Percentiles rank a stretch among this genome's conserved stretches.
Evolutionary conservation across 257 asterid genomes (phyloP).

Genomic region (Gentiana macrophylla): DNA sequence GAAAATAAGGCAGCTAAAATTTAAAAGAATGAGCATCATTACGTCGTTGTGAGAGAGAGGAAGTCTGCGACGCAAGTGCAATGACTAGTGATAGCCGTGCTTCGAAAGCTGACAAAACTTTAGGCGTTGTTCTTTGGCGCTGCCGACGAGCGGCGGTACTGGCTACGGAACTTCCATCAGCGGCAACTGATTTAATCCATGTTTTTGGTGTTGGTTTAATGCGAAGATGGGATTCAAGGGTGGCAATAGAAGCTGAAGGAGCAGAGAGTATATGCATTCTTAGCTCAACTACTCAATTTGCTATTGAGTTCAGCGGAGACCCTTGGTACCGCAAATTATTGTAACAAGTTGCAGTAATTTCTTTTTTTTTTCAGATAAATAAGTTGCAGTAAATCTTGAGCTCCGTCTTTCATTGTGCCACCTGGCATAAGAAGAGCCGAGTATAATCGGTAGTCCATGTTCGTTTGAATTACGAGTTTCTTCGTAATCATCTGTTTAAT

Average conservation of each 20-base stretch:
- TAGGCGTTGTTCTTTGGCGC: constrained; percentile 7
- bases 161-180: constrained; percentile 10
- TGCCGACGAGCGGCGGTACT: constrained; percentile 8
- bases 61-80: constrained; percentile 71
- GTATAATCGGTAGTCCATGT: no score
- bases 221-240: constrained; percentile 8
- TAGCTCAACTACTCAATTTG: background rate
- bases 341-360: no score
- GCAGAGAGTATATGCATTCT: constrained; percentile 22
- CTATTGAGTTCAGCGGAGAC: background rate
- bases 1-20: background rate
- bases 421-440: no score
- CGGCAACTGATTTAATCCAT: constrained; percentile 24
- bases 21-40: constrained; percentile 10
- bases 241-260: constrained; percentile 13
- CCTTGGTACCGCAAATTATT: no score
- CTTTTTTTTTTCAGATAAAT: no score
- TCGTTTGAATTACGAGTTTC: no score
- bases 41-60: constrained; percentile 62
- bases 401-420: no score
- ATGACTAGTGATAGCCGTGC: constrained; percentile 57
- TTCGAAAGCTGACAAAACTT: constrained; percentile 28
- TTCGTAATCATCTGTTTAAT: no score
- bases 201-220: constrained; percentile 1
- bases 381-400: no score